Conservation (phyloP, 75 land plant species). For the Gnetum montanum region DNA sequence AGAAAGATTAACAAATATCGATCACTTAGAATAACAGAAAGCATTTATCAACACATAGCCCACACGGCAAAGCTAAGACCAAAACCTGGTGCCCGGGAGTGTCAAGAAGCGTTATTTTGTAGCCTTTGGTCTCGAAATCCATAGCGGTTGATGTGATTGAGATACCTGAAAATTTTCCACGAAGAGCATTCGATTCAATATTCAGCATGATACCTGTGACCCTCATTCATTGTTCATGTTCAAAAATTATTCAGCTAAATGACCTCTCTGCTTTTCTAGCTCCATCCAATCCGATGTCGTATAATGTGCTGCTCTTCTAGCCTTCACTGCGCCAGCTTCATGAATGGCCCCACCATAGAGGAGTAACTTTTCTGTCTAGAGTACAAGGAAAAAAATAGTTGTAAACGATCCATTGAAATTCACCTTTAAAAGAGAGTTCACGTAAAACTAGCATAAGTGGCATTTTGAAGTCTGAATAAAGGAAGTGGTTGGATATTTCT, state of each 20-base stretch:
- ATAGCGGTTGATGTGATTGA: conserved; percentile 47
- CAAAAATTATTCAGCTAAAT: background rate
- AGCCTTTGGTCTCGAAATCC: conserved; percentile 33
- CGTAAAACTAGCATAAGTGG: too few relatives aligned
- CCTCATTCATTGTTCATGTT: too few relatives aligned
- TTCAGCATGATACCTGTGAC: too few relatives aligned
- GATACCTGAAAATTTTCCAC: conserved; percentile 35
- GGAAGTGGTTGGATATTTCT: too few relatives aligned
- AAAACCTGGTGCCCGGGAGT: conserved; percentile 43
- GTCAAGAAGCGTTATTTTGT: conserved; percentile 30
- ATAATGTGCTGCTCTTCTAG: conserved; percentile 37
- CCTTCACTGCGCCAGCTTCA: conserved; percentile 51
- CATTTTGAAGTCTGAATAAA: too few relatives aligned
- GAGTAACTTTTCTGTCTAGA: conserved; percentile 41
- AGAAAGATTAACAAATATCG: too few relatives aligned
- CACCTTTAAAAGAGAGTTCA: too few relatives aligned
- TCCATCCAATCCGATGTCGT: conserved; percentile 57
- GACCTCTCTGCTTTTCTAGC: conserved; percentile 43
- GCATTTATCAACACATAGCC: too few relatives aligned
- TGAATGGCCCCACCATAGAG: conserved; percentile 55
- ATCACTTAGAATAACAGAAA: conserved; percentile 3
- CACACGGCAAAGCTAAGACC: too few relatives aligned
- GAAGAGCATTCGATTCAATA: too few relatives aligned
- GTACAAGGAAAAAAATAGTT: too few relatives aligned
- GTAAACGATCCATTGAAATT: too few relatives aligned